Base-by-base conservation (phyloP, 2,329 filamentous ascomycete species). In the Scytalidium sp. region DNA sequence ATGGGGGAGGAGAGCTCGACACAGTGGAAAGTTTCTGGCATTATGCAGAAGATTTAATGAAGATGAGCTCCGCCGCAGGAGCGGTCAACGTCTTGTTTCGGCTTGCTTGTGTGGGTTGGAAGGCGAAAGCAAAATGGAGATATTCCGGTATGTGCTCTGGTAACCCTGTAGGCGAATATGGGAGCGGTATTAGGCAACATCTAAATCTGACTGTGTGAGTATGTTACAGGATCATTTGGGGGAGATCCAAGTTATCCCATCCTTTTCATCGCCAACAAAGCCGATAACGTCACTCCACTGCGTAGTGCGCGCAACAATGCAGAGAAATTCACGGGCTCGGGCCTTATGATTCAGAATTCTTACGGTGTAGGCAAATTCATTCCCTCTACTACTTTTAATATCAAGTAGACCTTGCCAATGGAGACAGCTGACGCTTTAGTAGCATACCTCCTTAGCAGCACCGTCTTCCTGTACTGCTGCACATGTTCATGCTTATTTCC, bases 261-360 rank as follows among this genome's bases (percentile, higher is more conserved):
- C 6, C 62, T 70, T n/a, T 70, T 67, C 46, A 54, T 70, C 17
- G 63, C 61, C 23, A 70, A 70, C 43, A 60, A 54, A 22, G 64
- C 63, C 15, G 68, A 70, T 43, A 70, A 70, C 32, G 59, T 69
- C 11, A 58, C 66, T 7, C 67, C 67, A 0, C 55, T 67, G 4
- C 47, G 62, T 10, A 66, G 63, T 32, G 66, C 67, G 0, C 49
- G 49, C 2, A 58, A 57, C 19, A 69, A 69, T 41, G 58, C 65
- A 2, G 48, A 52, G 3, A 58, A 68, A 0, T 80, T 79, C 45
- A 67, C 67, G 0, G 70, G 67, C 13, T 77, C 75, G 0, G 67
- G 70, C 0, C 63, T 80, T 5, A 59, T 80, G 21, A 66, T 72
- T 11, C 75, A 78, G 56, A 73, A 79, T 41, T 72, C 73, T 1